Conservation (phyloP, 805 yeast species). For the Lachancea cidri region DNA sequence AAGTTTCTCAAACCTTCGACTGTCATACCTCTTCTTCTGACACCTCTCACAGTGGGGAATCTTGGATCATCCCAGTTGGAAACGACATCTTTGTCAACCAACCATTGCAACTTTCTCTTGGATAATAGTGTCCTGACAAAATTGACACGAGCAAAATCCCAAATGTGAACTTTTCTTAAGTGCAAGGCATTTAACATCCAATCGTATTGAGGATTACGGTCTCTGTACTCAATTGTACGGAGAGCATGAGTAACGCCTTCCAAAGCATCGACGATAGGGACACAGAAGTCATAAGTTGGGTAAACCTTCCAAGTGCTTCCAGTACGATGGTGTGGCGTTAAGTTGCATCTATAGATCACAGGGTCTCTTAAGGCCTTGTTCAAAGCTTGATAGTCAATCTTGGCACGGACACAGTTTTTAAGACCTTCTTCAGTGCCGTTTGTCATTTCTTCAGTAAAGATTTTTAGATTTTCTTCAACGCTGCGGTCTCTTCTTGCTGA, state of each 20-base stretch:
- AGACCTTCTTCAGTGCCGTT: constrained; percentile 90
- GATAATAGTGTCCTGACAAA: constrained; percentile 92
- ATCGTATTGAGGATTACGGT: constrained; percentile 95
- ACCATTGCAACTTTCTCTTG: constrained; percentile 98
- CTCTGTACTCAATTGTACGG: constrained; percentile 98
- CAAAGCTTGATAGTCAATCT: constrained; percentile 83
- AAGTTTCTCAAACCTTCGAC: constrained; percentile 95
- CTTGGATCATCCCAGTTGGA: constrained; percentile 98
- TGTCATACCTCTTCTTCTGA: constrained; percentile 99
- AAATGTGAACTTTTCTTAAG: constrained; percentile 88
- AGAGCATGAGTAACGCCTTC: constrained; percentile 98
- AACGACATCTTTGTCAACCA: constrained; percentile 87
- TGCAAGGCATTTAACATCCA: constrained; percentile 84
- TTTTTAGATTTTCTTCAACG: constrained; percentile 82
- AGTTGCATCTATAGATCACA: constrained; percentile 93
- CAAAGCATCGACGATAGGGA: constrained; percentile 88
- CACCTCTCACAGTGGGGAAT: constrained; percentile 99
- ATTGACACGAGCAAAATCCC: constrained; percentile 98
- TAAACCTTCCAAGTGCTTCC: constrained; percentile 91
- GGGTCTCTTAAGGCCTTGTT: constrained; percentile 98
- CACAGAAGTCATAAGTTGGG: constrained; percentile 99
- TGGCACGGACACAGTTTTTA: constrained; percentile 92
- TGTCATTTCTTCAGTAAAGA: constrained; percentile 89
- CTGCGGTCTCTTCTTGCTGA: constrained; percentile 88
- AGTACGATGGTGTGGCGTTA: constrained; percentile 97